Base-by-base conservation (phyloP, 306 rosid genomes). In the Prunus dulcis region DNA sequence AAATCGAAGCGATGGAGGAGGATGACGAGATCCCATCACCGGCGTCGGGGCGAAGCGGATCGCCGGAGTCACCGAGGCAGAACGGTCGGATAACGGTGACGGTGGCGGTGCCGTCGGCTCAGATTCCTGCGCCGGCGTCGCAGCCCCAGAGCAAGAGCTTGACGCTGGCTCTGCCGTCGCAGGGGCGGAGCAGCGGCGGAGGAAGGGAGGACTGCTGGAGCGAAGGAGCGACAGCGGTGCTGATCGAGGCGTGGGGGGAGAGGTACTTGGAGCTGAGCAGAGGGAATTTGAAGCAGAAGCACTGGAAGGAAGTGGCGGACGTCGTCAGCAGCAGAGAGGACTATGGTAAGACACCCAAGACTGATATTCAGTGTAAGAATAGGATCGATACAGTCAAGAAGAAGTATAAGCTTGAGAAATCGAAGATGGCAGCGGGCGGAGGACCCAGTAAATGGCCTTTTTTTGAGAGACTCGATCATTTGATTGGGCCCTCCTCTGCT, bases 121-220 rank as follows among this genome's bases (percentile, higher is more conserved):
- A 64, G 10, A 89, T 87, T 19, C 84, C 95, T 53, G 84, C 87
- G 18, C 88, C 93, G 20, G 83, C 88, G 22, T 82, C 90, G 65
- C 91, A 88, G 1, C 78, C 88, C 43, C 76, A 43, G 30, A 52
- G 32, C 34, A 89, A 78, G n/a, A 76, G 74, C 23, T 51, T 91
- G 46, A 85, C 97, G 47, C 66, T 93, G 30, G 97, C 96, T 20
- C 88, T 96, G 10, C 93, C 99, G 57, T 73, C 46, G 49, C 57
- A 32, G 60, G 75, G 78, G n/a, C 85, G 87, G 83, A 82, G 87
- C 2, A 80, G 88, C 4, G 89, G 85, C 0, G 90, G 89, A 2
- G 97, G 99, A 15, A 86, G 99, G 72, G 99, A 96, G 68, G 99
- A 96, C 83, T 96, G 99, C 70, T 96, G 99, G 99, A 93, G 98